These are phyloP conservation scores for Phytophthora citricola DNA, from an alignment of 352 stramenopile species.

Conservation along the genomic window DNA sequence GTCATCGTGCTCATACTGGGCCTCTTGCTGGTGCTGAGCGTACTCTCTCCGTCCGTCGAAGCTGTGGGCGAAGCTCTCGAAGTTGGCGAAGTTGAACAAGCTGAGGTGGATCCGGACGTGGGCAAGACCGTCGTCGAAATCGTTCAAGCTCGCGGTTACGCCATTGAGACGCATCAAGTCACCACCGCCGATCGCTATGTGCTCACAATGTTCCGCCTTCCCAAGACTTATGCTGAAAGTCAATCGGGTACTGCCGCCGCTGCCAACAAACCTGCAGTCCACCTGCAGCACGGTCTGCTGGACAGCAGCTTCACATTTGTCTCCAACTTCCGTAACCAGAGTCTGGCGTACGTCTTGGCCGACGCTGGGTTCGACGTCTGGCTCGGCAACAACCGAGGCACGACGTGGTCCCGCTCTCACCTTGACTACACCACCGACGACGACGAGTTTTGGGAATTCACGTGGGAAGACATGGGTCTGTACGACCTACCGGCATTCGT, in stretches of 20 bases:
- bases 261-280: slow-evolving; percentile 57
- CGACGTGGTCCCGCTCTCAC: slow-evolving; percentile 50
- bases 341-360: slow-evolving; percentile 55
- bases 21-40: slow-evolving; percentile 5
- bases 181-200: slow-evolving; percentile 18
- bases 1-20: not conserved
- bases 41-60: not conserved
- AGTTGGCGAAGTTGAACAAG: slow-evolving; percentile 6
- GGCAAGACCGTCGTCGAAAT: slow-evolving; percentile 35
- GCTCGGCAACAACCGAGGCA: slow-evolving; percentile 71
- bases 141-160: slow-evolving; percentile 51
- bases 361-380: slow-evolving; percentile 68
- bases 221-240: slow-evolving; percentile 16
- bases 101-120: slow-evolving; percentile 14
- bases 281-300: slow-evolving; percentile 59
- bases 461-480: slow-evolving; percentile 60
- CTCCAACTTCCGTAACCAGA: slow-evolving; percentile 61
- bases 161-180: slow-evolving; percentile 17
- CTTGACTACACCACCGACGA: slow-evolving; percentile 43
- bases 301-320: slow-evolving; percentile 69
- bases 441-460: slow-evolving; percentile 61
- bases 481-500: slow-evolving; percentile 49
- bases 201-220: slow-evolving; percentile 18
- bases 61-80: slow-evolving; percentile 5
- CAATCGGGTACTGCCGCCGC: slow-evolving; percentile 10